Evolutionary conservation across 1,284 basidiomycete species (phyloP).

Genomic region (Afroboletus lepidellus): DNA sequence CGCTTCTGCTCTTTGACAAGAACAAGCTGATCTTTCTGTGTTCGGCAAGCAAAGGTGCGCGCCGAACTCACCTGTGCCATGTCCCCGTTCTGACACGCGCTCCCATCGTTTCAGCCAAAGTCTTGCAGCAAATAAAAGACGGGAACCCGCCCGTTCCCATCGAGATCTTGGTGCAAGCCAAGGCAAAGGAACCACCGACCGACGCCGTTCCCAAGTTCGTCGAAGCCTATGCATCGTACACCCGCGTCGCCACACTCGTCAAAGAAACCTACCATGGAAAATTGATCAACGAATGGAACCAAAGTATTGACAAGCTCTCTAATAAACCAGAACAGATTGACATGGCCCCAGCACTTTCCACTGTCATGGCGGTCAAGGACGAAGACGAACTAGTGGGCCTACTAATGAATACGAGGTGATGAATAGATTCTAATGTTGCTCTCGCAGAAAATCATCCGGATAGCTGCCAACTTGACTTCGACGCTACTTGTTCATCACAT

Average conservation of each 20-base stretch:
- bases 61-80: not conserved
- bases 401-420: not conserved
- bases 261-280: conserved; percentile 84
- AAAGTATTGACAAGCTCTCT: conserved; percentile 49
- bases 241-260: conserved; percentile 64
- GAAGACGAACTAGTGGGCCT: conserved; percentile 81
- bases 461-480: conserved; percentile 78
- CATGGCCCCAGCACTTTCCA: conserved; percentile 73
- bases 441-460: conserved; percentile 71
- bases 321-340: conserved; percentile 76
- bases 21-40: conserved; percentile 79
- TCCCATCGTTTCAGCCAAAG: conserved; percentile 54
- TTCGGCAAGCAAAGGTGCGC: conserved; percentile 83
- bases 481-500: conserved; percentile 87
- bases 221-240: conserved; percentile 51
- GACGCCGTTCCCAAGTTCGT: conserved; percentile 67
- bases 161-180: conserved; percentile 69
- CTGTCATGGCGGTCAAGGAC: conserved; percentile 86
- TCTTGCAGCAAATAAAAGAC: conserved; percentile 67
- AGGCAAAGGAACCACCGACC: conserved; percentile 69
- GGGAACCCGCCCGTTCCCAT: conserved; percentile 54
- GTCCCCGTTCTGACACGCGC: conserved; percentile 21
- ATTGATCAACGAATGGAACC: conserved; percentile 78
- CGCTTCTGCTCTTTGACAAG: conserved; percentile 81
- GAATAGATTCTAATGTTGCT: conserved; percentile 10